Conservation (phyloP, 306 rosid species). For the Ormosia emarginata region DNA sequence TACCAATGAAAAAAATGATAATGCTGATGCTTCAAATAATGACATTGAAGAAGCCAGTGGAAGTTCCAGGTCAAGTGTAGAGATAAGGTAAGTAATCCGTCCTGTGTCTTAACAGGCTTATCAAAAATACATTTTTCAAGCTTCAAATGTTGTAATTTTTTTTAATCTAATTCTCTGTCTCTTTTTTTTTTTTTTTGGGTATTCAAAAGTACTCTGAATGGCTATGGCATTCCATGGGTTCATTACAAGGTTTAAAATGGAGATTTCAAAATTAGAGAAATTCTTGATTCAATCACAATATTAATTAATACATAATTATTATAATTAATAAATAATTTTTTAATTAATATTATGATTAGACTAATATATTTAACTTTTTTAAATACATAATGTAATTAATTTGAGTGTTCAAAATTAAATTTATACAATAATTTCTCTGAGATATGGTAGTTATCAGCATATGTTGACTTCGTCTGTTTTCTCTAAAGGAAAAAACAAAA, state of each 20-base stretch:
- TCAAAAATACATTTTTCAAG: background rate
- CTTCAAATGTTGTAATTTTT: background rate
- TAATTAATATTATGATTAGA: no score
- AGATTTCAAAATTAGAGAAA: slow-evolving; percentile 73
- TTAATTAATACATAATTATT: no score
- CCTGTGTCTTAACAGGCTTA: background rate
- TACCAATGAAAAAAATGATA: background rate
- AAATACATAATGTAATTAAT: no score
- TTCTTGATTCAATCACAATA: no score
- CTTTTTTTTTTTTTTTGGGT: slow-evolving; percentile 2
- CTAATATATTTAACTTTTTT: no score
- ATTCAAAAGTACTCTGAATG: slow-evolving; percentile 56
- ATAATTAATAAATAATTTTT: no score
- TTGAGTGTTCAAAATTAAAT: no score
- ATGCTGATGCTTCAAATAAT: background rate
- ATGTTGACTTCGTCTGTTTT: slow-evolving; percentile 1
- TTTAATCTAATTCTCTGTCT: slow-evolving; percentile 29
- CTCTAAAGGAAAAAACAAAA: slow-evolving; percentile 24
- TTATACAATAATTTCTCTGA: no score
- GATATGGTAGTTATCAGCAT: slow-evolving; percentile 15
- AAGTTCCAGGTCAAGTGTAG: slow-evolving; percentile 47
- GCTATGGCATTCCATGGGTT: slow-evolving; percentile 88
- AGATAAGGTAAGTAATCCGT: slow-evolving; percentile 40
- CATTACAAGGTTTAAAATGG: slow-evolving; percentile 94
- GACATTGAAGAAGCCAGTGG: background rate